These are phyloP conservation scores for Spirogloea muscicola DNA, from an alignment of 139 green algal genomes.

Conservation along the genomic window DNA sequence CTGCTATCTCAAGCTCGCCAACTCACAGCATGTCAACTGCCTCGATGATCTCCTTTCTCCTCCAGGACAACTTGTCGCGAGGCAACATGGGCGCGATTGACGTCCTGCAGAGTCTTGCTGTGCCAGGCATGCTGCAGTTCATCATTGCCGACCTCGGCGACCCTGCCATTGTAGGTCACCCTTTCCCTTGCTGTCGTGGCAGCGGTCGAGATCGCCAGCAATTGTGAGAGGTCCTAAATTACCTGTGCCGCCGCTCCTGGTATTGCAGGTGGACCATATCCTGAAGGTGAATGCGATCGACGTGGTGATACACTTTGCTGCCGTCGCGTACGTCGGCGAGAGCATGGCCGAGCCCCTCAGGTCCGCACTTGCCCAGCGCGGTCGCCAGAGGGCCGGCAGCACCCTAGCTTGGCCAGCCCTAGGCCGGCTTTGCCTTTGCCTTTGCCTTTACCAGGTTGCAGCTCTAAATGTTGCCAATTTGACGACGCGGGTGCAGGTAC, in stretches of 20 bases:
- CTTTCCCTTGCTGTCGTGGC: too few species aligned
- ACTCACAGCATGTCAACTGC: too few species aligned
- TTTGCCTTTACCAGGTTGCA: background rate
- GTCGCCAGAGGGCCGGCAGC: background rate
- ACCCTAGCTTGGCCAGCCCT: background rate
- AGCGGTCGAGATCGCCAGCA: too few species aligned
- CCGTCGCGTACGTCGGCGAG: constrained; percentile 68
- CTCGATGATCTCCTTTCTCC: too few species aligned
- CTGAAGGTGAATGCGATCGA: constrained; percentile 47
- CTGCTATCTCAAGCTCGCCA: too few species aligned
- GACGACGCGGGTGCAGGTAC: constrained; percentile 57
- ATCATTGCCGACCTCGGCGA: constrained; percentile 62
- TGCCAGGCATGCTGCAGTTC: constrained; percentile 37
- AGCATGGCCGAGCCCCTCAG: constrained; percentile 51
- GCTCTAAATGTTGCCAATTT: background rate
- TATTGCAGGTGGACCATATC: constrained; percentile 41
- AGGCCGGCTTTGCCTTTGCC: background rate
- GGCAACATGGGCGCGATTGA: constrained; percentile 64
- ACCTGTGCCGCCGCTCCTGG: too few species aligned
- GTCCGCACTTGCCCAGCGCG: constrained; percentile 7
- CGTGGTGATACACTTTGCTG: constrained; percentile 74
- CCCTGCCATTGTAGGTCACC: too few species aligned
- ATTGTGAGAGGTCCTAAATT: too few species aligned
- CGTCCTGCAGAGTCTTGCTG: constrained; percentile 35
- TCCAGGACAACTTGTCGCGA: constrained; percentile 64